A percentile compares a stretch with the other conserved stretches of the same genome.
These are phyloP conservation scores for Sclerotiophoma versabilis DNA, from an alignment of 2,329 filamentous ascomycete genomes.

Conservation along the genomic window DNA sequence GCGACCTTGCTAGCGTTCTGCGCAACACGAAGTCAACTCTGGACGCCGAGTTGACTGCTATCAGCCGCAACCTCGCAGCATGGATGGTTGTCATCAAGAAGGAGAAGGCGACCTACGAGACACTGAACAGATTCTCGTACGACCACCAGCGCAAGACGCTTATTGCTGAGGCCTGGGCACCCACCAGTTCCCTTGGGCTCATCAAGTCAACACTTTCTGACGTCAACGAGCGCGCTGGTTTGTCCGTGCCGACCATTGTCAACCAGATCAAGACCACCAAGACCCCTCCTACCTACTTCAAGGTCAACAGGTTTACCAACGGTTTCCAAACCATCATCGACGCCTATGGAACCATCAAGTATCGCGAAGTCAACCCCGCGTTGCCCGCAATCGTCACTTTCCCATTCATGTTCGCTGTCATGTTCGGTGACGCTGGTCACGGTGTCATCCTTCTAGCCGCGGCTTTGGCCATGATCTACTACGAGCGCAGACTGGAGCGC, in stretches of 20 bases:
- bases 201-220: constrained; percentile 95
- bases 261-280: constrained; percentile 98
- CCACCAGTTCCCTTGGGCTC: constrained; percentile 84
- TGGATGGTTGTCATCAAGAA: constrained; percentile 99
- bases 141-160: constrained; percentile 94
- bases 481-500: constrained; percentile 79
- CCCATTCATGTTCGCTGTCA: constrained; percentile 99
- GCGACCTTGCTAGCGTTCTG: constrained; percentile 90
- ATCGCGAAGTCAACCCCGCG: constrained; percentile 95
- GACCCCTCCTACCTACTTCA: constrained; percentile 95
- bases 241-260: constrained; percentile 98
- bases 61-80: constrained; percentile 87
- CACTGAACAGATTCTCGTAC: constrained; percentile 95
- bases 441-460: constrained; percentile 86
- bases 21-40: constrained; percentile 94
- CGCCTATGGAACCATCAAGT: constrained; percentile 96
- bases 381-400: constrained; percentile 96
- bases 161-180: constrained; percentile 97
- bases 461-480: constrained; percentile 93
- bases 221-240: constrained; percentile 92
- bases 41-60: constrained; percentile 90
- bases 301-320: constrained; percentile 98
- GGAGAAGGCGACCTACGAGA: constrained; percentile 97
- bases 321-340: constrained; percentile 99
- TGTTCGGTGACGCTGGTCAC: constrained; percentile 98